Percentiles rank a stretch among this genome's conserved stretches.
Evolutionary conservation across 768 basidiomycete species (phyloP).

Genomic region (Suillus hirtellus): DNA sequence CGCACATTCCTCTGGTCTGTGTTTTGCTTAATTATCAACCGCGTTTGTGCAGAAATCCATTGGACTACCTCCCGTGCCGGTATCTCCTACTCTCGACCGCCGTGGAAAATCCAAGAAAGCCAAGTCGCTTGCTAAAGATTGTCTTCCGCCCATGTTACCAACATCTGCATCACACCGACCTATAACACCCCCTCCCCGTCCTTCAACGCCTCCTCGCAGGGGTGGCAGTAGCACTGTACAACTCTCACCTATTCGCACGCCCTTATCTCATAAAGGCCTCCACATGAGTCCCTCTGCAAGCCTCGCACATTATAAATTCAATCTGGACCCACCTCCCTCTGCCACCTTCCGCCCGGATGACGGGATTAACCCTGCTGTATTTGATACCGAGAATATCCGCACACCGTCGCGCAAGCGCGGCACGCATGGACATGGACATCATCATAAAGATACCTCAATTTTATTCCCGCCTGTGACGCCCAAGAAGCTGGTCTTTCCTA

Average conservation of each 20-base stretch:
- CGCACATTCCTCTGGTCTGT: not conserved
- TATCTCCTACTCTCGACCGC: constrained; percentile 48
- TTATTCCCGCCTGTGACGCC: constrained; percentile 44
- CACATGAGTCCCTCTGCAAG: constrained; percentile 71
- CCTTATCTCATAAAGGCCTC: constrained; percentile 65
- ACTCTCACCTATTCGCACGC: constrained; percentile 63
- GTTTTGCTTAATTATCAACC: not conserved
- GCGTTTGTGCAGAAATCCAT: constrained; percentile 33
- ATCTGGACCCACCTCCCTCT: constrained; percentile 62
- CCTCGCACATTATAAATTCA: constrained; percentile 66
- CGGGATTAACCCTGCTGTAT: constrained; percentile 39
- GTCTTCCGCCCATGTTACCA: constrained; percentile 29
- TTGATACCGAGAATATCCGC: constrained; percentile 38
- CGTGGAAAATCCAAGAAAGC: constrained; percentile 24
- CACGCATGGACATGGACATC: constrained; percentile 20
- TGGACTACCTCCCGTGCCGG: constrained; percentile 42
- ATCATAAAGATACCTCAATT: constrained; percentile 16
- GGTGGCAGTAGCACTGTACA: constrained; percentile 33
- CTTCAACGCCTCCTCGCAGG: constrained; percentile 39
- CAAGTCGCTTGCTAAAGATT: constrained; percentile 18
- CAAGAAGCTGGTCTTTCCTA: constrained; percentile 39
- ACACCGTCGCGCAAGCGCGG: constrained; percentile 49
- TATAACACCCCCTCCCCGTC: constrained; percentile 39
- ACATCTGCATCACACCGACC: constrained; percentile 21
- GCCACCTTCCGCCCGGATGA: constrained; percentile 27